phyloP scores from a whole-genome alignment of 2,329 filamentous ascomycete species.

The Lojkania enalia region DNA sequence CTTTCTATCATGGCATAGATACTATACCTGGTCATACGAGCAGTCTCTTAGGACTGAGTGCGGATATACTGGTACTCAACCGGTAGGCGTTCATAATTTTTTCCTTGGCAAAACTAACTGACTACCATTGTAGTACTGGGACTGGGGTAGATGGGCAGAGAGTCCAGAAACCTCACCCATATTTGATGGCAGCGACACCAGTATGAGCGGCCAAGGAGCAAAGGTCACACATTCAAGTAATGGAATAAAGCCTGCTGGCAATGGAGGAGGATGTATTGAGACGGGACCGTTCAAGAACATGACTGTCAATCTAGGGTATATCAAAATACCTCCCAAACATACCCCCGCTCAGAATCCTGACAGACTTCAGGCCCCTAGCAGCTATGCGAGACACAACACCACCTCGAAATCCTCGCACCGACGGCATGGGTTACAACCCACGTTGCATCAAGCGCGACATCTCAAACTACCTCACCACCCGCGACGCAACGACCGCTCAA shows the following conservation, averaged over 20 bases:
- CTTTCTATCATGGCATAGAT: constrained; percentile 48
- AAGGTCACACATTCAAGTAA: constrained; percentile 33
- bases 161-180: constrained; percentile 55
- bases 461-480: constrained; percentile 30
- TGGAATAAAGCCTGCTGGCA: constrained; percentile 49
- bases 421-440: constrained; percentile 42
- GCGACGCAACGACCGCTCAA: constrained; percentile 33
- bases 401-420: constrained; percentile 44
- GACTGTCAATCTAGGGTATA: constrained; percentile 37
- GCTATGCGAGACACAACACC: constrained; percentile 27
- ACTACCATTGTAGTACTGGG: constrained; percentile 50
- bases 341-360: neutral
- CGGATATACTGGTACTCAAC: constrained; percentile 49
- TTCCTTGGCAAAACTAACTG: constrained; percentile 16
- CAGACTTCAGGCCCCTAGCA: constrained; percentile 24
- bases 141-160: constrained; percentile 55
- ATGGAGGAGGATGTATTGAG: constrained; percentile 60
- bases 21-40: constrained; percentile 49
- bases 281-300: constrained; percentile 55
- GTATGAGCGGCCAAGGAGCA: constrained; percentile 53
- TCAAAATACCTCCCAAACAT: constrained; percentile 1
- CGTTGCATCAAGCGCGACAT: constrained; percentile 48
- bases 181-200: constrained; percentile 60
- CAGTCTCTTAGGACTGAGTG: constrained; percentile 48
- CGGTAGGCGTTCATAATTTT: constrained; percentile 31